Evolutionary conservation across 306 rosid species (phyloP), one percentile per base, ranked within the genome.

Genomic region (Myrica gale): DNA sequence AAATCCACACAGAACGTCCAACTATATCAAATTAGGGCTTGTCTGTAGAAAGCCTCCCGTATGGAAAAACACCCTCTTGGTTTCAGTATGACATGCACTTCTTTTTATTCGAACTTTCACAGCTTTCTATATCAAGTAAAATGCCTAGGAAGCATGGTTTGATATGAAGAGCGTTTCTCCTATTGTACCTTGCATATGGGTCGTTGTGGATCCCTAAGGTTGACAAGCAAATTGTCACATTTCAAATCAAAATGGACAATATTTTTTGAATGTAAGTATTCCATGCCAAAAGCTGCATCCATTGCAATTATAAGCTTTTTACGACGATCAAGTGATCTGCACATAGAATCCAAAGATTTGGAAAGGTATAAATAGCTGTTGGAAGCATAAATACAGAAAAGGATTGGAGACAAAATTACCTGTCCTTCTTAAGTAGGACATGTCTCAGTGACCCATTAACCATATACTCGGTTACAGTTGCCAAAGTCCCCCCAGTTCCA

Each of bases 201-300:
- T 69, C 84, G 43, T 52, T 80, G 80, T 60, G 80, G 73, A 80
- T 80, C 84, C 73, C 84, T 80, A 73, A 80, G 52, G 68, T 80
- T 80, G 61, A 80, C 84, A 15, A 80, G 75, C 72, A 80, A 48
- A 69, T 80, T 80, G 56, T 75, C 84, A 69, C 84, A 80, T 60
- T 80, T 80, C 68, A 80, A 80, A 61, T 80, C 80, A 80, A 80
- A 80, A 80, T 80, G 83, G 56, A 80, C 79, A 80, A 80, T 80
- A 68, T 74, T 74, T 60, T 80, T 74, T 68, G 79, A 80, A 74
- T 75, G 84, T 68, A 75, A 70, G 68, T 80, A 75, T 52, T 80
- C 80, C 84, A 80, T 75, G 37, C 84, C 84, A 61, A 80, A 80
- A 60, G 84, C 80, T 17, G 84, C 84, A 75, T 80, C 84, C 80